These are phyloP conservation scores for Neonectria punicea DNA, from an alignment of 2,329 filamentous ascomycete genomes.

Conservation along the genomic window DNA sequence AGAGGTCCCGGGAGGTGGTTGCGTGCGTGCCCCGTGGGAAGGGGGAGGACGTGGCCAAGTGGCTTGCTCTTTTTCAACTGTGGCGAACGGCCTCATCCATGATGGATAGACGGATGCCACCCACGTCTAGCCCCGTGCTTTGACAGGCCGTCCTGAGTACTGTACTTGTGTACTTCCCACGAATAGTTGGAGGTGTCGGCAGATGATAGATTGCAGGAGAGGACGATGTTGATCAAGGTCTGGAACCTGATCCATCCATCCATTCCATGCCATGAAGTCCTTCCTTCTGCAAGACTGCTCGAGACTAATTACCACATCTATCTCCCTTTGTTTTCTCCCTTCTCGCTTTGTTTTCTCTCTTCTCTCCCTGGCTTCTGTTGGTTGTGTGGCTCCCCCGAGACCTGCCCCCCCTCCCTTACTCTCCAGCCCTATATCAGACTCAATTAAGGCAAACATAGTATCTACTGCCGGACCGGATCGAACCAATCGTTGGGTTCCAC, in stretches of 20 bases:
- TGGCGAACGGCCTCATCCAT: background rate
- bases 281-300: background rate
- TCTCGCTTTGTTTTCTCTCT: slow-evolving; percentile 4
- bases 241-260: background rate
- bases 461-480: slow-evolving; percentile 18
- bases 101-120: slow-evolving; percentile 4
- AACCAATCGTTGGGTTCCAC: slow-evolving; percentile 12
- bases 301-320: background rate
- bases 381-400: background rate
- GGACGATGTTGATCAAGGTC: slow-evolving; percentile 1
- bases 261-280: background rate
- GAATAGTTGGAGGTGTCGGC: slow-evolving; percentile 8
- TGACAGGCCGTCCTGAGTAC: background rate
- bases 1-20: background rate
- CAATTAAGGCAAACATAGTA: slow-evolving; percentile 14
- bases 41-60: slow-evolving; percentile 7
- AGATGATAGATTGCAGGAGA: slow-evolving; percentile 14
- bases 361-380: background rate
- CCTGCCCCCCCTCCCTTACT: slow-evolving; percentile 1
- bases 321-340: slow-evolving; percentile 10
- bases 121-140: background rate
- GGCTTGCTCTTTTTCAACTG: background rate
- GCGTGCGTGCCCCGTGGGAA: background rate
- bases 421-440: slow-evolving; percentile 12
- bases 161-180: background rate